Evolutionary conservation across 768 basidiomycete species (phyloP), one percentile per base, ranked within the genome.

Genomic region (Mrakia frigida): DNA sequence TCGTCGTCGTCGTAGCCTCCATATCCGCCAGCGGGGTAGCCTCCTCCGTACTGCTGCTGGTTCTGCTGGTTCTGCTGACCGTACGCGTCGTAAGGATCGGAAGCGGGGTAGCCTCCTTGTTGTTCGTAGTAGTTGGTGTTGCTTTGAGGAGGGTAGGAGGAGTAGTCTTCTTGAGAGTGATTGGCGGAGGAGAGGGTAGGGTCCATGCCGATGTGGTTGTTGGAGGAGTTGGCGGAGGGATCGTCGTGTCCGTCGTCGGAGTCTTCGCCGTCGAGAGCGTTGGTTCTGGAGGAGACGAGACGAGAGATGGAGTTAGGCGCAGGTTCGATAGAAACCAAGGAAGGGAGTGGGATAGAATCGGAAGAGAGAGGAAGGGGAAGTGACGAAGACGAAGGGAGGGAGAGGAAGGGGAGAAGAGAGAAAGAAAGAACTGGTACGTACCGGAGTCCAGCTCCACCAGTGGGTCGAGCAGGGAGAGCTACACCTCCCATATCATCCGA

Each of bases 251-350:
- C 77, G 73, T 74, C 77, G 41, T 78, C 77, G 0, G 65, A 69
- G 69, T 78, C 77, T 61, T 78, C 77, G 23, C 77, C 77, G 41
- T 78, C 77, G 28, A 78, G 73, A 7, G 68, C 77, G 67, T 78
- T 78, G 13, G 77, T 78, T 25, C 75, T 77, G 65, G 18, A 31
- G 16, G 23, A 35, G 21, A 25, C 3, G 28, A 56, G 23, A 31
- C 39, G 6, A 25, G 6, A 37, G 56, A 4, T 14, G 13, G 16
- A 13, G 56, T n/a, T n/a, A n/a, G n/a, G n/a, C n/a, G n/a, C n/a
- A n/a, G n/a, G n/a, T n/a, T n/a, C n/a, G n/a, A n/a, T n/a, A n/a
- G n/a, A n/a, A n/a, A n/a, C n/a, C n/a, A n/a, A n/a, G n/a, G n/a
- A n/a, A 41, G 35, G 11, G 37, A 33, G n/a, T n/a, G 16, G 60